These are phyloP conservation scores for Ramalina peruviana DNA, from an alignment of 495 filamentous ascomycete genomes.

Conservation along the genomic window DNA sequence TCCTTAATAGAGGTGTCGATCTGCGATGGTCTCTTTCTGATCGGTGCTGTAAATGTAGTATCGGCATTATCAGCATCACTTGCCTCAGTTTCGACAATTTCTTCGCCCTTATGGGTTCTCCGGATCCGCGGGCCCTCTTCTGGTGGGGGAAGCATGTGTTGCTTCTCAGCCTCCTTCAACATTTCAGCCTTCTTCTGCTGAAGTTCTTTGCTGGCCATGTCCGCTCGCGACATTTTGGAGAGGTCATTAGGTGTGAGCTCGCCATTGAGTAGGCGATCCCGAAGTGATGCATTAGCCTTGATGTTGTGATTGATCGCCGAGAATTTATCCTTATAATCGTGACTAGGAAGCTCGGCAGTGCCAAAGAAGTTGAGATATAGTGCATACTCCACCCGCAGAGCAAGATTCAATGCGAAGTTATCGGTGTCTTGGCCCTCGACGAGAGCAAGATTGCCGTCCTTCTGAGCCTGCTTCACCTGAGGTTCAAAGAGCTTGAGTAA, in stretches of 20 bases:
- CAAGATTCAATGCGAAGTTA: conserved; percentile 40
- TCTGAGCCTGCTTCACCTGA: conserved; percentile 35
- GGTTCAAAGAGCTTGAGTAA: conserved; percentile 41
- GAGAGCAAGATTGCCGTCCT: conserved; percentile 36
- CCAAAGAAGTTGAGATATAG: conserved; percentile 43
- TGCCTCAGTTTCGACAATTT: conserved; percentile 61
- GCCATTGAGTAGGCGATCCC: conserved; percentile 57
- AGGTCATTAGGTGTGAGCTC: conserved; percentile 56
- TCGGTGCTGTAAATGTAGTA: conserved; percentile 33
- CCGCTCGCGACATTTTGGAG: conserved; percentile 69
- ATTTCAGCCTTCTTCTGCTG: conserved; percentile 63
- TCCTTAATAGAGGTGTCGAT: conserved; percentile 24
- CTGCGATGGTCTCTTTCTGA: conserved; percentile 26
- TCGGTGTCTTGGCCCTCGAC: conserved; percentile 37
- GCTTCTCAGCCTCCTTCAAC: conserved; percentile 70
- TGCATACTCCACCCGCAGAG: conserved; percentile 62
- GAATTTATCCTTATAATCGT: conserved; percentile 42
- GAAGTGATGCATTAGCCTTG: conserved; percentile 69
- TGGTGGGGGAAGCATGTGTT: conserved; percentile 53
- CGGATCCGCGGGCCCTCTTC: conserved; percentile 75
- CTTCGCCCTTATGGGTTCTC: conserved; percentile 90
- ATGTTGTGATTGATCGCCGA: conserved; percentile 64
- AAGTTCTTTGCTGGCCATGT: conserved; percentile 83
- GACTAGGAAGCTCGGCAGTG: conserved; percentile 33
- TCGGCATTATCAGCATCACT: conserved; percentile 29